These are phyloP conservation scores for Colletotrichum neosansevieriae DNA, from an alignment of 2,329 filamentous ascomycete species.

Conservation along the genomic window DNA sequence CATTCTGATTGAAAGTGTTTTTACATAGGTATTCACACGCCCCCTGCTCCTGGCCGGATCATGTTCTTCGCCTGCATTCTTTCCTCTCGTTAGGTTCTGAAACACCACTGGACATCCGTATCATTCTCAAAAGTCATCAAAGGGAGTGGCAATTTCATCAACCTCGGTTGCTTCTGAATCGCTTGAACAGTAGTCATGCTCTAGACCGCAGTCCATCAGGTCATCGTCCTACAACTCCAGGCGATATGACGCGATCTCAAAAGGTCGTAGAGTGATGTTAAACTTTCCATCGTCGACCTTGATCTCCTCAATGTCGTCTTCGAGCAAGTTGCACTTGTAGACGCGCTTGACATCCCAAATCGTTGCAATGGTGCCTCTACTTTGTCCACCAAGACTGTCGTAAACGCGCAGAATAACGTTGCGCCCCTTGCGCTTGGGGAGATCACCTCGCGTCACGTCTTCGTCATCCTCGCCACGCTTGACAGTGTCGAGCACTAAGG, in stretches of 20 bases:
- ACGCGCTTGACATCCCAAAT: slow-evolving; percentile 79
- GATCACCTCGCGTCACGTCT: slow-evolving; percentile 73
- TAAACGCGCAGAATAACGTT: slow-evolving; percentile 89
- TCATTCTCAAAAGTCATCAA: slow-evolving; percentile 23
- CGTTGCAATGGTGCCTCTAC: slow-evolving; percentile 77
- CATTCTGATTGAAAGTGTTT: slow-evolving; percentile 24
- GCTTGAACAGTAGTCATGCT: background rate
- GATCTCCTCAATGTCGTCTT: slow-evolving; percentile 83
- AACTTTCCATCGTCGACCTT: slow-evolving; percentile 64
- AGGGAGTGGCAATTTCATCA: slow-evolving; percentile 8
- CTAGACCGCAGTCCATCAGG: slow-evolving; percentile 26
- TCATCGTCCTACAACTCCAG: slow-evolving; percentile 61
- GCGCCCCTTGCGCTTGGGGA: slow-evolving; percentile 76
- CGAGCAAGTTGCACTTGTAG: slow-evolving; percentile 86
- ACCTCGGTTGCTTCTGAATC: background rate
- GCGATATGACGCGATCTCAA: slow-evolving; percentile 87
- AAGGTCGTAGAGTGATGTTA: slow-evolving; percentile 77
- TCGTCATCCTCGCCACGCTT: slow-evolving; percentile 94
- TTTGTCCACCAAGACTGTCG: slow-evolving; percentile 87
- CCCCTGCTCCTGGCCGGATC: background rate
- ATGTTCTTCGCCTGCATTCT: background rate
- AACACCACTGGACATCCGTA: background rate
- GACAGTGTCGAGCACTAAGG: slow-evolving; percentile 86
- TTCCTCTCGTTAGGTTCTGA: background rate
- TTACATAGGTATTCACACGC: slow-evolving; percentile 31